These are phyloP conservation scores for Penicillium brasilianum DNA, from an alignment of 2,329 filamentous ascomycete species.

Conservation along the genomic window DNA sequence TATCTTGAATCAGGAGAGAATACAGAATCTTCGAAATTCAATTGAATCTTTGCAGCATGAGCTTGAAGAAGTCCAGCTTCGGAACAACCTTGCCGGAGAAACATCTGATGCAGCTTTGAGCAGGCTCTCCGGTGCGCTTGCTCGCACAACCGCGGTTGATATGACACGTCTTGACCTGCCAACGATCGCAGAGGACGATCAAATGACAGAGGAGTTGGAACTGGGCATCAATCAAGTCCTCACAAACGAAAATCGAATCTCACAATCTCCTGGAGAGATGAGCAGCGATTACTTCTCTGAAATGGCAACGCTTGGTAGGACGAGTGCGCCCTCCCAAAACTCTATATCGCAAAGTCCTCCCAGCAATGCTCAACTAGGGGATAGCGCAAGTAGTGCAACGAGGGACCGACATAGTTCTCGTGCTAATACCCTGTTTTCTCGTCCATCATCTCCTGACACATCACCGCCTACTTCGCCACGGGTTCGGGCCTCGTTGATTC, in stretches of 20 bases:
- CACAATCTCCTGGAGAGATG: conserved; percentile 47
- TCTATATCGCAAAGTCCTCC: conserved; percentile 21
- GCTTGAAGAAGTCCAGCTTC: conserved; percentile 29
- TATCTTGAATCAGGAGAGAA: conserved; percentile 29
- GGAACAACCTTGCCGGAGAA: conserved; percentile 21
- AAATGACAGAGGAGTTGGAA: conserved; percentile 16
- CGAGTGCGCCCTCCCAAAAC: conserved; percentile 25
- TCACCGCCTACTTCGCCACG: conserved; percentile 49
- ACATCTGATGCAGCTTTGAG: conserved; percentile 19
- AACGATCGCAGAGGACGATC: conserved; percentile 19
- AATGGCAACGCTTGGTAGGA: conserved; percentile 32
- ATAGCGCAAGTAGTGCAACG: conserved; percentile 6
- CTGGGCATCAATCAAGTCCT: conserved; percentile 24
- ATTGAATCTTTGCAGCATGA: conserved; percentile 41
- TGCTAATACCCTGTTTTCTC: conserved; percentile 49
- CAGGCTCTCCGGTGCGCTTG: conserved; percentile 24
- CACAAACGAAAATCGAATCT: conserved; percentile 44
- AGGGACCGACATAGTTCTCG: conserved; percentile 39
- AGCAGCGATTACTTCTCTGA: conserved; percentile 40
- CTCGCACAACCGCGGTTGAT: conserved; percentile 21
- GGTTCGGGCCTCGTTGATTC: conserved; percentile 49
- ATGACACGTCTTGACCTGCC: conserved; percentile 17
- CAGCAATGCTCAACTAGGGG: conserved; percentile 15
- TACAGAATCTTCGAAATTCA: conserved; percentile 37
- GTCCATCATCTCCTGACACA: conserved; percentile 46